phyloP scores from a whole-genome alignment of 306 rosid genomes.

The Medicago lupulina region DNA sequence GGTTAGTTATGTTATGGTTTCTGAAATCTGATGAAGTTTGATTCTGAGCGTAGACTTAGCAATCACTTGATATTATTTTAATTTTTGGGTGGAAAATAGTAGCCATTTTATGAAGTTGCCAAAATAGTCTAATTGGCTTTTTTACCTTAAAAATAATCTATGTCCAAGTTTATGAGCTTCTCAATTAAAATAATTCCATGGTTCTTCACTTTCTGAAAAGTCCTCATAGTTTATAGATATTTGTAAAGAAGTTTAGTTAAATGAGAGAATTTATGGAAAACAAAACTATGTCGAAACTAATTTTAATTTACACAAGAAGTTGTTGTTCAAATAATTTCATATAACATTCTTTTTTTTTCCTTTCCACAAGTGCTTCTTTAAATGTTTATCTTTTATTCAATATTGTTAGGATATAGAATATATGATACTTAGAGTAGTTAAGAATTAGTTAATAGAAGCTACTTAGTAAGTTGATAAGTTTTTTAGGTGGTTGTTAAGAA shows the following conservation, averaged over 20 bases:
- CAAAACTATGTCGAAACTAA: no score
- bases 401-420: no score
- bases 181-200: neutral
- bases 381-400: no score
- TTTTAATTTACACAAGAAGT: no score
- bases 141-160: constrained; percentile 1
- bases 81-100: neutral
- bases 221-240: neutral
- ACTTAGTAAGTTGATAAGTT: no score
- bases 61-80: neutral
- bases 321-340: neutral
- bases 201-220: constrained; percentile 4
- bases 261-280: neutral
- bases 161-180: neutral
- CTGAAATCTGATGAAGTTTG: constrained; percentile 26
- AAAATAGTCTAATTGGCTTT: neutral
- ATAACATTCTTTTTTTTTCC: no score
- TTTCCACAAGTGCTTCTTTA: no score
- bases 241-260: no score
- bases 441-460: no score
- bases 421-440: no score
- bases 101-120: constrained; percentile 6
- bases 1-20: constrained; percentile 12
- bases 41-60: neutral
- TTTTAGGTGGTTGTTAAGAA: no score